A percentile compares a stretch with the other conserved stretches of the same genome.
Evolutionary conservation across 2,329 filamentous ascomycete genomes (phyloP).

Genomic region (Tolypocladium inflatum): DNA sequence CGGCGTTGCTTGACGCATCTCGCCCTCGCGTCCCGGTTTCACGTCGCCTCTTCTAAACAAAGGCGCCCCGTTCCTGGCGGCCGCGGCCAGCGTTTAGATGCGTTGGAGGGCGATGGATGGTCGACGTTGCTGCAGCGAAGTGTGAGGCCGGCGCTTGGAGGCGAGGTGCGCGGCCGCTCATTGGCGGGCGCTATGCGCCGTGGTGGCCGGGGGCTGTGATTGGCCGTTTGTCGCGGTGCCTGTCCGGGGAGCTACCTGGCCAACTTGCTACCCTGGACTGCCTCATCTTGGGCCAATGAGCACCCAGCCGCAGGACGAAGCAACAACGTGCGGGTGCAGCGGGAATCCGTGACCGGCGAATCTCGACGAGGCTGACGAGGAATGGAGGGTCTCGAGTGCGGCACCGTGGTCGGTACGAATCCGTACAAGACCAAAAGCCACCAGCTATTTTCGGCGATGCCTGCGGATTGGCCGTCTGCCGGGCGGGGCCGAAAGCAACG

Average conservation of each 20-base stretch:
- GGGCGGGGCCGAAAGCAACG: background rate
- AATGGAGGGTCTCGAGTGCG: background rate
- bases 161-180: slow-evolving; percentile 7
- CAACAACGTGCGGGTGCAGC: too few relatives aligned
- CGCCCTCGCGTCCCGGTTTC: background rate
- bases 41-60: background rate
- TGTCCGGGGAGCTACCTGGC: background rate
- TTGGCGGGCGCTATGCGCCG: slow-evolving; percentile 22
- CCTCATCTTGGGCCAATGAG: background rate
- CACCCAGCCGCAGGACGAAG: too few relatives aligned
- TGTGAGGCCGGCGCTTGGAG: slow-evolving; percentile 30
- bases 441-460: background rate
- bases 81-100: slow-evolving; percentile 1
- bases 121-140: slow-evolving; percentile 4
- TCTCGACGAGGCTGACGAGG: background rate
- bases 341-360: background rate
- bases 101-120: background rate
- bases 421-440: background rate
- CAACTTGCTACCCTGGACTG: background rate
- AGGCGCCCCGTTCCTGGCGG: background rate
- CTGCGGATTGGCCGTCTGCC: background rate
- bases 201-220: slow-evolving; percentile 11
- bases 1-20: background rate
- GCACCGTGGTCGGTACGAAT: background rate
- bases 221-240: slow-evolving; percentile 15